Conservation (phyloP, 345 rosid species). For the Lepidium africanum region DNA sequence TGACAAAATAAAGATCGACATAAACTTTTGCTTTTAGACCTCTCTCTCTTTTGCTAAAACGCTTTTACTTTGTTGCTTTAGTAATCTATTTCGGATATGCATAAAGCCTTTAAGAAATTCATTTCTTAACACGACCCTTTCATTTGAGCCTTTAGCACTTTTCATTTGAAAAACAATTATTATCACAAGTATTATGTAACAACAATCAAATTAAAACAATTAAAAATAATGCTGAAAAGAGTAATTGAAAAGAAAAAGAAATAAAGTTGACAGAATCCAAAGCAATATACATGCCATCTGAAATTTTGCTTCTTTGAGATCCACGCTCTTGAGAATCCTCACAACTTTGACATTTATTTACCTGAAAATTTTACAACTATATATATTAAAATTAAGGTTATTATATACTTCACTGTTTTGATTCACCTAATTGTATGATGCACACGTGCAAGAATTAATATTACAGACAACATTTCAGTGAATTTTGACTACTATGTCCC, state of each 20-base stretch:
- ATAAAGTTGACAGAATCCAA: conserved; percentile 20
- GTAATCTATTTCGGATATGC: conserved; percentile 12
- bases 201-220: conserved; percentile 22
- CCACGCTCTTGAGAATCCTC: conserved; percentile 15
- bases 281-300: conserved; percentile 22
- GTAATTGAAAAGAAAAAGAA: not conserved
- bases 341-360: conserved; percentile 19
- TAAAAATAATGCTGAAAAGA: conserved; percentile 6
- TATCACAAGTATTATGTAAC: conserved; percentile 25
- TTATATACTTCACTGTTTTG: not conserved
- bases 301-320: conserved; percentile 11
- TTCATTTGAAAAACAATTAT: conserved; percentile 3
- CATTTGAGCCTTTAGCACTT: not conserved
- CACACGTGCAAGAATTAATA: conserved; percentile 17
- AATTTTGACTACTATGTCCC: not conserved
- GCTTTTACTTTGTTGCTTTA: conserved; percentile 20
- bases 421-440: not conserved
- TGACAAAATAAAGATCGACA: conserved; percentile 18
- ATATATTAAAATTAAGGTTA: not conserved
- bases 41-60: not conserved
- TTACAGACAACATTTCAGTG: not conserved
- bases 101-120: not conserved
- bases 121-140: conserved; percentile 1
- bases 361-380: not conserved
- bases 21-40: conserved; percentile 19